These are phyloP conservation scores for Brasilioporus rufonigricans DNA, from an alignment of 768 basidiomycete species.

Conservation along the genomic window DNA sequence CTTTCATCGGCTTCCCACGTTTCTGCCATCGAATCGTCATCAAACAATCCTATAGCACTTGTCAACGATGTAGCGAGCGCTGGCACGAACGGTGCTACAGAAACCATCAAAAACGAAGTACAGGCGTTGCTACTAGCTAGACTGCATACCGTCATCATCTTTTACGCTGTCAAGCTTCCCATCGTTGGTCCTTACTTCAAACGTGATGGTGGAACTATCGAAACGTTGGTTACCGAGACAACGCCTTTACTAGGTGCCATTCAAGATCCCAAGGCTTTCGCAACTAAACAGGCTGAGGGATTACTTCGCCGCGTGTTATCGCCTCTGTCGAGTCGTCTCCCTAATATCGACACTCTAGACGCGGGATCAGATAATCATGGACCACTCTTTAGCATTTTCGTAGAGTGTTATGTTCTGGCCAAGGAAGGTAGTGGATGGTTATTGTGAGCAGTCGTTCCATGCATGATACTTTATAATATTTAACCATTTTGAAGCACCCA, in stretches of 20 bases:
- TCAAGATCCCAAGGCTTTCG: slow-evolving; percentile 23
- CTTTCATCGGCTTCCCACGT: not conserved
- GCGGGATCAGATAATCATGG: slow-evolving; percentile 7
- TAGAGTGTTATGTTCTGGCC: slow-evolving; percentile 23
- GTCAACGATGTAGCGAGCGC: not conserved
- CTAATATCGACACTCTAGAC: slow-evolving; percentile 20
- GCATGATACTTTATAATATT: not conserved
- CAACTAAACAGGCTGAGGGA: slow-evolving; percentile 15
- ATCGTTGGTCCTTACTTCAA: slow-evolving; percentile 24
- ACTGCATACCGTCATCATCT: slow-evolving; percentile 10
- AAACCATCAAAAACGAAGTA: slow-evolving; percentile 4
- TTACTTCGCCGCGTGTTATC: slow-evolving; percentile 13
- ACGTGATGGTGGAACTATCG: not conserved
- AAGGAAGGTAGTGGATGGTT: slow-evolving; percentile 22
- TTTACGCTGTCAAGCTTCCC: slow-evolving; percentile 19
- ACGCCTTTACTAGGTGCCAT: slow-evolving; percentile 25
- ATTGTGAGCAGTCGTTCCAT: slow-evolving; percentile 14
- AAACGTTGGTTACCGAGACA: slow-evolving; percentile 16
- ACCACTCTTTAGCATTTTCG: slow-evolving; percentile 2
- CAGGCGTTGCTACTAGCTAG: slow-evolving; percentile 5
- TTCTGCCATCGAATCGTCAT: not conserved
- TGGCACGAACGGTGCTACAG: not conserved
- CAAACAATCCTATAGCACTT: not conserved
- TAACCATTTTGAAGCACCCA: slow-evolving; percentile 13
- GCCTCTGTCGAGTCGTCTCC: slow-evolving; percentile 16